Evolutionary conservation across 441 rosid genomes (phyloP).

Genomic region (Adansonia madagascariensis): DNA sequence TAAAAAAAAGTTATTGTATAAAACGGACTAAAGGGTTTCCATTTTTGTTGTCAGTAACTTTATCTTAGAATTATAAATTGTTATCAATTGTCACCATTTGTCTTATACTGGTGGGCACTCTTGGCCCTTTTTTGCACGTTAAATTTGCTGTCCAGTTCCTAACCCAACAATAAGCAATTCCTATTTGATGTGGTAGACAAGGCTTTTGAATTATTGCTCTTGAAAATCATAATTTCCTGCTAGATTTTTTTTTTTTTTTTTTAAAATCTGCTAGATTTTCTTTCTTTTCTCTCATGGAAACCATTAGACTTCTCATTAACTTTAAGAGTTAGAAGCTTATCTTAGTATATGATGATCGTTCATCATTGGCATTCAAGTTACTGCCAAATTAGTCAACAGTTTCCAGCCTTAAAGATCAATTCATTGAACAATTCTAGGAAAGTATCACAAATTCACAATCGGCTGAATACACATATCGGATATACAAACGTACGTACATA

Average conservation of each 20-base stretch:
- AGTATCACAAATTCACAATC: no score
- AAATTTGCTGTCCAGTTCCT: background rate
- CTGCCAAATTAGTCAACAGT: no score
- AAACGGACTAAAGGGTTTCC: background rate
- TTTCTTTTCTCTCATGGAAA: background rate
- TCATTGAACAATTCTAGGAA: no score
- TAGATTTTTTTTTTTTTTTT: background rate
- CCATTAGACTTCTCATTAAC: background rate
- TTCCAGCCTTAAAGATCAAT: no score
- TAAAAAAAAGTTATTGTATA: no score
- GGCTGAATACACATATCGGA: no score
- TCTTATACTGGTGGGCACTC: constrained; percentile 4
- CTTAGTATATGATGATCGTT: constrained; percentile 7
- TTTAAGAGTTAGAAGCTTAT: background rate
- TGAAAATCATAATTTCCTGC: background rate
- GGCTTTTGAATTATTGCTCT: background rate
- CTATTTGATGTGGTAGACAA: background rate
- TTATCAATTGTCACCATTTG: background rate
- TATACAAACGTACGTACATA: no score
- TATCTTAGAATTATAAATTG: background rate
- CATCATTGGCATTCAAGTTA: background rate
- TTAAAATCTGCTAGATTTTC: constrained; percentile 5
- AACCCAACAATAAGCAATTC: background rate
- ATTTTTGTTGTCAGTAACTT: background rate
- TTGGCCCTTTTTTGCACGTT: background rate